Base-by-base conservation (phyloP, 768 basidiomycete species). In the Hortiboletus campestris region DNA sequence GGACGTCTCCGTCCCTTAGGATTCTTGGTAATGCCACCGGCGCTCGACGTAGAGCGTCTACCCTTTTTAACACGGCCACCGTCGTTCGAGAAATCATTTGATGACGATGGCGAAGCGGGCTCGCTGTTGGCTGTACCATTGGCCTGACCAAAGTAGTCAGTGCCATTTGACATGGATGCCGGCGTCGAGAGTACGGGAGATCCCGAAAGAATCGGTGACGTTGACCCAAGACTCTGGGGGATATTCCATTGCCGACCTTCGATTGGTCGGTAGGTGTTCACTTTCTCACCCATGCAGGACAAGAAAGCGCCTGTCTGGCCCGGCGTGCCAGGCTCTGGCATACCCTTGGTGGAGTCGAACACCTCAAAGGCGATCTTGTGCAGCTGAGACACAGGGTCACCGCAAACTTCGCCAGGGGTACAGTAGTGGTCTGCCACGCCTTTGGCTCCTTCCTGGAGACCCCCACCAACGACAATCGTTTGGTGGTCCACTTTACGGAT, bases 331-430 rank as follows among this genome's bases (percentile, higher is more conserved):
- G 83, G 82, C 51, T 91, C 88, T 4, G 89, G 86, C 70, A 83
- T 77, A 45, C 79, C 79, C 69, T 85, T 88, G 61, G 74, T 76
- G 11, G 80, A 75, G 64, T 93, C 92, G 61, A 84, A 92, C 16
- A 95, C 90, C 74, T 95, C 93, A 60, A 95, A 93, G 1, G 93
- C 93, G 59, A 97, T 88, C 77, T 96, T 97, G 77, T 96, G 94
- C 53, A 97, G 78, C 67, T 98, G 95, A 20, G 93, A 94, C 41
- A 98, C 94, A 14, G 94, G 89, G 65, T 98, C 95, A 2, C 94
- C 94, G 59, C 91, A 91, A 5, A 89, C 86, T 71, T 98, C 95
- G 25, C 92, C 91, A 7, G 85, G 83, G 2, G 84, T 72, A 65
- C 91, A 93, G 67, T 85, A 91, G 61, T 89, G 86, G 66, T 94